These are phyloP conservation scores for Thermothielavioides terrestris DNA, from an alignment of 495 filamentous ascomycete species.

Conservation along the genomic window DNA sequence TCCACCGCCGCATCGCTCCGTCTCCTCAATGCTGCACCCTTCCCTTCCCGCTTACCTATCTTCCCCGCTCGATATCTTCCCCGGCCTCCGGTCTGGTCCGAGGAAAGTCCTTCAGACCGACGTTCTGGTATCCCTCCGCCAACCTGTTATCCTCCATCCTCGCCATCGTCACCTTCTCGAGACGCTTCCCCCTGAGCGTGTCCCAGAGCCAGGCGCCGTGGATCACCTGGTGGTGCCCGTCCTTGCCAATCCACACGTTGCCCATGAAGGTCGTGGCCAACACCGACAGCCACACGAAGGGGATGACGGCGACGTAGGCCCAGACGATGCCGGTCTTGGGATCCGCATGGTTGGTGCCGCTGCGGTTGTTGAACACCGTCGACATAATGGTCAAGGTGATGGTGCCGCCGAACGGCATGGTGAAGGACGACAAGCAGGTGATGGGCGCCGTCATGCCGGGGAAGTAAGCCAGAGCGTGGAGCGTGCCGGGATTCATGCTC, in stretches of 20 bases:
- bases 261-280: conserved; percentile 39
- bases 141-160: conserved; percentile 9
- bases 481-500: conserved; percentile 21
- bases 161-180: conserved; percentile 21
- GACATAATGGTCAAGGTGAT: conserved; percentile 51
- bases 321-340: conserved; percentile 43
- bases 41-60: no score
- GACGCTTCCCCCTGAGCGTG: conserved; percentile 9
- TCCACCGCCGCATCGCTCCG: no score
- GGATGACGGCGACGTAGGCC: conserved; percentile 47
- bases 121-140: background rate
- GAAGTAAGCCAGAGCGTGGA: conserved; percentile 49
- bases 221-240: conserved; percentile 19
- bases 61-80: background rate
- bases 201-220: conserved; percentile 19
- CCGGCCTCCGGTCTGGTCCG: background rate
- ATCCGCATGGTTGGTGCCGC: conserved; percentile 9
- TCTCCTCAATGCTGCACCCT: no score
- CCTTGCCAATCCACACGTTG: conserved; percentile 43
- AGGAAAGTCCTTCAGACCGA: background rate
- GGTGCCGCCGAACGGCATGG: conserved; percentile 49
- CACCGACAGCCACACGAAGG: conserved; percentile 41
- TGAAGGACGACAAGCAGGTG: conserved; percentile 43
- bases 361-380: conserved; percentile 51
- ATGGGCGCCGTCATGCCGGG: conserved; percentile 42